Conservation (phyloP, 352 stramenopile genomes). For the Phytophthora podocarpi region DNA sequence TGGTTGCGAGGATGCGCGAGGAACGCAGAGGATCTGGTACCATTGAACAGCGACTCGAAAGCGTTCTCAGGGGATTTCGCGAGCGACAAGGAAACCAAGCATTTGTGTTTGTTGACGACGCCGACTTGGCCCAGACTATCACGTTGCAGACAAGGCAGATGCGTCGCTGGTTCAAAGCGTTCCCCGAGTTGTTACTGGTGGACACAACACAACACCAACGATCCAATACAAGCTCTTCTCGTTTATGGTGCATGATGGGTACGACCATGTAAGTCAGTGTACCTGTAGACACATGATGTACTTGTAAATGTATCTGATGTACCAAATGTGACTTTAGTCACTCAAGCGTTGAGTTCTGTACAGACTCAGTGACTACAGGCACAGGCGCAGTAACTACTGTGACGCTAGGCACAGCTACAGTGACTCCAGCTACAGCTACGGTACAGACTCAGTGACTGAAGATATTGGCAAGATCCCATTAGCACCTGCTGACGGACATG, state of each 20-base stretch:
- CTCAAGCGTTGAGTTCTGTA: too few species aligned
- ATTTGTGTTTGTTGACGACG: slow-evolving; percentile 3
- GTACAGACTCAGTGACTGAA: too few species aligned
- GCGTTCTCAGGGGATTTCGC: neutral
- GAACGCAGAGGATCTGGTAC: neutral
- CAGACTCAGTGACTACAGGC: too few species aligned
- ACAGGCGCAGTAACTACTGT: too few species aligned
- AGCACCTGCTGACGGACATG: too few species aligned
- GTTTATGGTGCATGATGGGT: slow-evolving; percentile 5
- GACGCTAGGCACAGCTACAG: too few species aligned
- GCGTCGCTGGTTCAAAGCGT: too few species aligned
- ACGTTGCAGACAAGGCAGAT: slow-evolving; percentile 5
- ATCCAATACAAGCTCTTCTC: slow-evolving; percentile 13
- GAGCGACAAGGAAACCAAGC: neutral
- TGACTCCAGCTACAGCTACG: too few species aligned
- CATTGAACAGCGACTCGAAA: neutral
- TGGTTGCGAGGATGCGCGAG: neutral
- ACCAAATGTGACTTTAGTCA: too few species aligned
- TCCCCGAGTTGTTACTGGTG: neutral
- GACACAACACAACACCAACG: slow-evolving; percentile 1
- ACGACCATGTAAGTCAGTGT: slow-evolving; percentile 6
- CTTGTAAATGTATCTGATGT: too few species aligned
- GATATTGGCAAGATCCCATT: neutral
- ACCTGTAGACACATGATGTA: too few species aligned
- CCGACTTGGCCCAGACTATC: neutral